Percentiles rank a stretch among this genome's conserved stretches.
These are phyloP conservation scores for Agrocybe chaxingu DNA, from an alignment of 768 basidiomycete species.

Conservation along the genomic window DNA sequence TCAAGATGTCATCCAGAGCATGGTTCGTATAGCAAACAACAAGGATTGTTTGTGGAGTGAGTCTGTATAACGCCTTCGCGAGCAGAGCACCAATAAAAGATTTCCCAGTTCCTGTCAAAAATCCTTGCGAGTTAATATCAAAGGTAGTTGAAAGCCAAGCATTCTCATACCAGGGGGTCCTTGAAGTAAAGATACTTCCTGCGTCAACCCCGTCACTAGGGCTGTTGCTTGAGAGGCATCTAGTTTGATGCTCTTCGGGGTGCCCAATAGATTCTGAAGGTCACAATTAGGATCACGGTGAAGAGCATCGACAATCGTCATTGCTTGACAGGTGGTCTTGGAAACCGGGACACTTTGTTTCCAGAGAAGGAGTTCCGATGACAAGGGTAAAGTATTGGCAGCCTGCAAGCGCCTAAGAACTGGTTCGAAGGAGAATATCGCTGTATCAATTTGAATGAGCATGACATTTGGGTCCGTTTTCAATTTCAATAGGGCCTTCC, in stretches of 20 bases:
- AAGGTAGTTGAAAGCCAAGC: conserved; percentile 28
- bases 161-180: conserved; percentile 60
- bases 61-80: conserved; percentile 55
- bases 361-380: conserved; percentile 55
- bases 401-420: conserved; percentile 55
- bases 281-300: conserved; percentile 31
- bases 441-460: conserved; percentile 58
- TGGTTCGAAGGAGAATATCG: conserved; percentile 62
- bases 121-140: neutral
- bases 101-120: conserved; percentile 61
- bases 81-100: conserved; percentile 70
- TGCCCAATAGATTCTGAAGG: conserved; percentile 34
- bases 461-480: conserved; percentile 32
- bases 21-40: conserved; percentile 77
- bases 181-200: conserved; percentile 60
- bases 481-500: conserved; percentile 37
- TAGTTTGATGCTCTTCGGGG: conserved; percentile 39
- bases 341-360: conserved; percentile 20
- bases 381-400: conserved; percentile 41
- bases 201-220: conserved; percentile 51
- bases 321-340: conserved; percentile 7
- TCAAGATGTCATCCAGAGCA: conserved; percentile 68
- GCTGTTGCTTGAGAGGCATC: conserved; percentile 49
- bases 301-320: conserved; percentile 22
- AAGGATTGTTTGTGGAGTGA: conserved; percentile 47